Base-by-base conservation (phyloP, 768 basidiomycete species). In the Phanerochaete carnosa region DNA sequence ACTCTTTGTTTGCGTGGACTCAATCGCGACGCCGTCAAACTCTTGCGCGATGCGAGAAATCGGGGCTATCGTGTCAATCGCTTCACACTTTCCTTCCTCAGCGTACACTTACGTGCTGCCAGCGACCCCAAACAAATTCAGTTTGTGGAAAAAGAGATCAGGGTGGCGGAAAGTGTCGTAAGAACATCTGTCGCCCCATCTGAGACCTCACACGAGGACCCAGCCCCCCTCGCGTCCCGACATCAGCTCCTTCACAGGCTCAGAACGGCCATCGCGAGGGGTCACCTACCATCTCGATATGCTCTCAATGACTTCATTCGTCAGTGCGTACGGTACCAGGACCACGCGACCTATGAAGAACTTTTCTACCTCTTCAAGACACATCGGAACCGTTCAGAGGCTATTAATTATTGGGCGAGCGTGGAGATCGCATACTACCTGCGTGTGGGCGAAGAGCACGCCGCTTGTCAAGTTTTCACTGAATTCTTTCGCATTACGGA, bases 401-500 rank as follows among this genome's bases (percentile, higher is more conserved):
- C 57, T 28, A 62, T 68, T 29, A 29, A 61, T 7, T 56, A 47
- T 13, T 72, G 71, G 71, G 61, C 64, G 16, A 62, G 68, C 35
- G 73, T 67, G 2, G 73, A 75, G 56, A 65, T 72, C 63, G 57
- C 64, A 7, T 66, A 69, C 60, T 61, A 70, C 30, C 43, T 55
- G 11, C 46, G 51, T 1, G 33, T 55, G 15, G 50, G 58, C 25
- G 30, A 69, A 11, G 39, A 62, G 29, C 19, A 3, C 19, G 33
- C 56, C 1, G 54, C 67, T 9, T 58, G 70, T 37, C 45, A 73
- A 50, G 72, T 79, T 0, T 90, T 84, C 66, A 69, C 72, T 13
- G 75, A 79, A 6, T 77, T 83, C 56, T 89, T 87, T 65, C 78
- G 77, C 57, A 62, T 77, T 7, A 70, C 77, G 37, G 86, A 83